phyloP scores from a whole-genome alignment of 2,329 filamentous ascomycete genomes.

The Dothideomycetes sp. region DNA sequence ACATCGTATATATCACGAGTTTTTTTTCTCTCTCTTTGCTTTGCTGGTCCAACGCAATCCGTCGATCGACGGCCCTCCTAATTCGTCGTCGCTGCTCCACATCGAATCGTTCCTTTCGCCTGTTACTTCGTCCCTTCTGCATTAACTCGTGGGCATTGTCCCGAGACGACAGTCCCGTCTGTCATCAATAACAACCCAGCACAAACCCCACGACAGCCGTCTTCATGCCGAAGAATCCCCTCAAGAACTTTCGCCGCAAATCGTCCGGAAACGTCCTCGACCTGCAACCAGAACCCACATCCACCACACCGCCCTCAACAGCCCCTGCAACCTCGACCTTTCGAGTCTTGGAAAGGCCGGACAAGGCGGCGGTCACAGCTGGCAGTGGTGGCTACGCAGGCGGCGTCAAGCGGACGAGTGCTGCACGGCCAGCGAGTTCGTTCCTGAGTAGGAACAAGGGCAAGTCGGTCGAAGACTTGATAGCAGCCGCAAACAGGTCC shows the following conservation, averaged over 20 bases:
- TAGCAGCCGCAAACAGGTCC: slow-evolving; percentile 25
- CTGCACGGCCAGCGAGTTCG: slow-evolving; percentile 26
- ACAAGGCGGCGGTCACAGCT: slow-evolving; percentile 35
- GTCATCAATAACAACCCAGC: background rate
- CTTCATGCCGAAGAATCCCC: slow-evolving; percentile 48
- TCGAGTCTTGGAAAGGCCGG: slow-evolving; percentile 44
- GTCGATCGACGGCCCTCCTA: slow-evolving; percentile 1
- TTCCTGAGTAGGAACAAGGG: slow-evolving; percentile 25
- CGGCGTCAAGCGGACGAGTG: slow-evolving; percentile 23
- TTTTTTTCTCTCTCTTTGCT: background rate
- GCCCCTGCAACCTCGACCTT: slow-evolving; percentile 35
- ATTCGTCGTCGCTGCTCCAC: slow-evolving; percentile 4
- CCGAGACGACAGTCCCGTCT: slow-evolving; percentile 5
- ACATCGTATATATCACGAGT: slow-evolving; percentile 8
- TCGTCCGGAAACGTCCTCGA: slow-evolving; percentile 47
- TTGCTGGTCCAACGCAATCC: slow-evolving; percentile 5
- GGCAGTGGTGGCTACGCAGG: slow-evolving; percentile 27
- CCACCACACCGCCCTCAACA: slow-evolving; percentile 11
- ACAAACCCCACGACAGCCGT: slow-evolving; percentile 13
- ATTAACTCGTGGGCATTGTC: slow-evolving; percentile 9
- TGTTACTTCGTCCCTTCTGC: too few species aligned
- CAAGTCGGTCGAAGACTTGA: slow-evolving; percentile 26
- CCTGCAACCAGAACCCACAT: slow-evolving; percentile 16
- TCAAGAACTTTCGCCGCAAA: slow-evolving; percentile 46
- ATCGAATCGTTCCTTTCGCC: background rate